Evolutionary conservation across 1,139 yeast species (phyloP).

Genomic region (Arxiozyma slooffiae): DNA sequence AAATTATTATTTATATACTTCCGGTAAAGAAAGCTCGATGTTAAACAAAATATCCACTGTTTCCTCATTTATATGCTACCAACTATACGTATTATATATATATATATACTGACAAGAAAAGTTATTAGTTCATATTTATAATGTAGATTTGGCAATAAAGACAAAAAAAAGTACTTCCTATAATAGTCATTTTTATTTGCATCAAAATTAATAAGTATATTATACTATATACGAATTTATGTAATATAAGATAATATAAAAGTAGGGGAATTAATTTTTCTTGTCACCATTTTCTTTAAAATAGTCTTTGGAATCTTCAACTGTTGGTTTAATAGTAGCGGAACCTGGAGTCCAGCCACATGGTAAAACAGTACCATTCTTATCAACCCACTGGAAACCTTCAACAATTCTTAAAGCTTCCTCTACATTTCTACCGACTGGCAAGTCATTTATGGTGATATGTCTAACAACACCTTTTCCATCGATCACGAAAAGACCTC

Average conservation of each 20-base stretch:
- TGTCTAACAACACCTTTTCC: slow-evolving; percentile 93
- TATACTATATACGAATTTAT: not conserved
- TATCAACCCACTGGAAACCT: slow-evolving; percentile 98
- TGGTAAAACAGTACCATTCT: slow-evolving; percentile 97
- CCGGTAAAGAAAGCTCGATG: no score
- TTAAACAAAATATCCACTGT: no score
- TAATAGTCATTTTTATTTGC: not conserved
- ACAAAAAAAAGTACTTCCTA: not conserved
- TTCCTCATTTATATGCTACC: no score
- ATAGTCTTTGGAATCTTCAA: slow-evolving; percentile 54
- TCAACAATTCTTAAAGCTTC: slow-evolving; percentile 95
- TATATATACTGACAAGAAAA: no score
- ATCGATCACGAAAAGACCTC: slow-evolving; percentile 96
- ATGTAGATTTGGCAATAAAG: not conserved
- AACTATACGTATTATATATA: no score
- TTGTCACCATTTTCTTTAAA: slow-evolving; percentile 23
- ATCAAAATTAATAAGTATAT: no score
- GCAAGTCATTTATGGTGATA: slow-evolving; percentile 93
- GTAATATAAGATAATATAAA: not conserved
- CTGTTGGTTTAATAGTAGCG: slow-evolving; percentile 86
- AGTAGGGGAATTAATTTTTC: not conserved
- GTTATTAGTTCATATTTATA: not conserved
- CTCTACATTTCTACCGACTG: slow-evolving; percentile 97
- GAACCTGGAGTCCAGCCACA: slow-evolving; percentile 99
- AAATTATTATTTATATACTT: no score